A percentile compares a stretch with the other conserved stretches of the same genome.
phyloP scores from a whole-genome alignment of 163 green algal genomes.

The Scenedesmus sp. region DNA sequence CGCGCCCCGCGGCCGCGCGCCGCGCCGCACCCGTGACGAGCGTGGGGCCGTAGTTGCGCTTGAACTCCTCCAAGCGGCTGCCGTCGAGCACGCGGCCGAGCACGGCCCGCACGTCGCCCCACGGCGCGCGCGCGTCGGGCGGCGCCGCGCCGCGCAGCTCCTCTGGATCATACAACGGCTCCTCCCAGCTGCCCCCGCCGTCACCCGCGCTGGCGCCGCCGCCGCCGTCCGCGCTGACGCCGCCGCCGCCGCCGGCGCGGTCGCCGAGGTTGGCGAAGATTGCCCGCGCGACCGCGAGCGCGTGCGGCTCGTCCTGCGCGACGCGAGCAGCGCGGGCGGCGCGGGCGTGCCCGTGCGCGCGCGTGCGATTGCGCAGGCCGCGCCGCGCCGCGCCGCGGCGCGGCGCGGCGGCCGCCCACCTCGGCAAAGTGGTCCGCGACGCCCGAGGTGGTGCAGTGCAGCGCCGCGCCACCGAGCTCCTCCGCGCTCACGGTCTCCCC shows the following conservation, averaged over 20 bases:
- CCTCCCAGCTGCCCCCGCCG: too few relatives aligned
- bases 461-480: constrained; percentile 86
- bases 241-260: constrained; percentile 7
- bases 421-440: constrained; percentile 87
- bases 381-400: too few relatives aligned
- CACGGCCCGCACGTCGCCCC: constrained; percentile 83
- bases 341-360: too few relatives aligned
- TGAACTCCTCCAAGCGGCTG: constrained; percentile 92
- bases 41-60: constrained; percentile 86
- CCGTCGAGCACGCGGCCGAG: constrained; percentile 90
- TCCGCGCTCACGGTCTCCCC: constrained; percentile 91
- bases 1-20: too few relatives aligned
- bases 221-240: not conserved
- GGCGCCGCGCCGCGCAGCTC: constrained; percentile 69
- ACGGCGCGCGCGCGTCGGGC: constrained; percentile 67
- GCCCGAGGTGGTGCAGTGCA: constrained; percentile 86
- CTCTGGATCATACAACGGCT: constrained; percentile 69
- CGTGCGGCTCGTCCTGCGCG: constrained; percentile 87
- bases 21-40: constrained; percentile 74
- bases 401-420: too few relatives aligned
- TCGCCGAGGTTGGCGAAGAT: constrained; percentile 68
- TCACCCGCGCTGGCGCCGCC: too few relatives aligned
- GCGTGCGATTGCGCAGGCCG: too few relatives aligned
- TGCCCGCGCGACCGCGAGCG: constrained; percentile 77
- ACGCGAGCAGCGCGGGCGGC: too few relatives aligned